These are phyloP conservation scores for Phalaenopsis hybrid DNA, from an alignment of 116 monocot species.

Conservation along the genomic window DNA sequence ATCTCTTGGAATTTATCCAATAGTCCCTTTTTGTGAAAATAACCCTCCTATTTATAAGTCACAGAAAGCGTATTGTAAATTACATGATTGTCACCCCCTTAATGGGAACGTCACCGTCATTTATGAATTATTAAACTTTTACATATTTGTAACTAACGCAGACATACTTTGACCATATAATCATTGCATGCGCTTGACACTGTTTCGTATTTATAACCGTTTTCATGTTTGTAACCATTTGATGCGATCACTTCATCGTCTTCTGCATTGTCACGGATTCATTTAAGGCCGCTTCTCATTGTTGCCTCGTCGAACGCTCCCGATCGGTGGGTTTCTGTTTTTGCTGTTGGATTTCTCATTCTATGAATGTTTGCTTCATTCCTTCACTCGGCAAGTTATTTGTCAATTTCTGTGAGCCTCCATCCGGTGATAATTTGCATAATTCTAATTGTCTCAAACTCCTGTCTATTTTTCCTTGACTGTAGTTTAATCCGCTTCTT, in stretches of 20 bases:
- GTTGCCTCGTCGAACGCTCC: conserved; percentile 25
- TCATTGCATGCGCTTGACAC: too few species aligned
- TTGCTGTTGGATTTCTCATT: background rate
- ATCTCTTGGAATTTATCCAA: too few species aligned
- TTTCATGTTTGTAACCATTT: too few species aligned
- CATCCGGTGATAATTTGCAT: background rate
- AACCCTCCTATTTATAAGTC: too few species aligned
- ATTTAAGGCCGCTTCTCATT: conserved; percentile 43
- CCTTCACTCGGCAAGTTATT: background rate
- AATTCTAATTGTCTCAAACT: background rate
- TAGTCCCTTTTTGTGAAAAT: too few species aligned
- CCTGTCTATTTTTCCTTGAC: background rate
- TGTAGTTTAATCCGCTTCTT: background rate
- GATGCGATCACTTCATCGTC: conserved; percentile 11
- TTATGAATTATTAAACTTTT: too few species aligned
- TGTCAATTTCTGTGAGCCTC: background rate
- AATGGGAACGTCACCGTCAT: too few species aligned
- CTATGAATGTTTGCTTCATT: background rate
- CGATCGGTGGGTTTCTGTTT: conserved; percentile 24
- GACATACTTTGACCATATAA: too few species aligned
- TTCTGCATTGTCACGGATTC: conserved; percentile 39
- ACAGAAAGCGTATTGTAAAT: too few species aligned
- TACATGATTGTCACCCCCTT: too few species aligned
- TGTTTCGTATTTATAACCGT: too few species aligned
- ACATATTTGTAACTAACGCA: too few species aligned